Base-by-base conservation (phyloP, 805 yeast genomes). In the Candida nonsorbophila region DNA sequence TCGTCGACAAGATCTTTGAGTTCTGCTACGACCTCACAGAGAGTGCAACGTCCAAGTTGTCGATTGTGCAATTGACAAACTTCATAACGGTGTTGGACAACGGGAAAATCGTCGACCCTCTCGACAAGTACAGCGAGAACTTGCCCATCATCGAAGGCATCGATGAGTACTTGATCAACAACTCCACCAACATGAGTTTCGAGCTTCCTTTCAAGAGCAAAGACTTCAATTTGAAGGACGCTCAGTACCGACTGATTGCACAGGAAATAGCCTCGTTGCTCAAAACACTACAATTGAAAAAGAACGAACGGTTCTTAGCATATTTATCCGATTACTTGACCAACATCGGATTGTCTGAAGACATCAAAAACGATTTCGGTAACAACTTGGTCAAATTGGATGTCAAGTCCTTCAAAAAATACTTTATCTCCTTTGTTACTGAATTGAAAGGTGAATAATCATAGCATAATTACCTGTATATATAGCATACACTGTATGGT, bases 141-240 rank as follows among this genome's bases (percentile, higher is more conserved):
- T 70, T 73, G 14, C 65, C 69, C 7, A 59, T 69, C 15, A 58
- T 84, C 28, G 88, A 81, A 11, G 84, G 92, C 5, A 73, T 84
- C 27, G 80, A 82, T 32, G 77, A 74, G 24, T 74, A 75, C 45
- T 68, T 88, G 34, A 74, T 84, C 54, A 75, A 78, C 28, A 79
- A 78, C 40, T 66, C 77, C 16, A 70, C 87, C 3, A 71, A 79
- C 28, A 58, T 84, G 31, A 67, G 79, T 20, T 83, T 86, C 61
- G 88, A 85, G 51, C 62, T 86, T 27, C 85, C 94, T n/a, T 79
- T 84, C 51, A 78, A 81, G 42, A 72, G 78, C 20, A 70, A 71
- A 18, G 70, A 67, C 20, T 78, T 80, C 44, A 74, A 80, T 46
- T 60, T 78, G 27, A 74, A 76, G 40, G 95, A 87, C 52, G 94